Evolutionary conservation across 2,329 filamentous ascomycete species (phyloP), one percentile per base, ranked within the genome.

Genomic region (Colletotrichum acutatum): DNA sequence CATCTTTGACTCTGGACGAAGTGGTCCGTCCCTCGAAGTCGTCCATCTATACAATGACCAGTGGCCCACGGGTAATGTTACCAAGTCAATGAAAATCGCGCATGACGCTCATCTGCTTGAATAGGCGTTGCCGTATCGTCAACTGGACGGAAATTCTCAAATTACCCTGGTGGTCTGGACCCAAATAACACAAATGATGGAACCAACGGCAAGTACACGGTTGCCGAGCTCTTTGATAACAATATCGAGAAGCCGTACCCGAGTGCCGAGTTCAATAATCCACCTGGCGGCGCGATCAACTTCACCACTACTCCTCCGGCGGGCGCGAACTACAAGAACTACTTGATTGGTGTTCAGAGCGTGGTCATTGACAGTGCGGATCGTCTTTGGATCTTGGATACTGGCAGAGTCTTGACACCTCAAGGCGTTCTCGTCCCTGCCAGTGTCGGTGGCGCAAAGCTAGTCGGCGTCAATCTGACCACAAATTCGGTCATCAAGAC

Each of bases 101-200:
- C 16, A 12, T 37, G 14, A 26, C 11, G 30, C n/a, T 30, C n/a
- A 65, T 22, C n/a, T 4, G 16, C 19, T 19, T 42, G 37, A 37
- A 9, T 19, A 65, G 52, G 62, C 22, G 54, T 65, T 19, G 49
- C 52, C 16, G 62, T 65, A 8, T 65, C 62, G 12, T 65, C 62
- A n/a, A 57, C 62, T 19, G 62, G 62, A n/a, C 49, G 62, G 4
- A 65, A 26, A 22, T 65, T 65, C 12, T 65, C 62, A 12, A 65
- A 65, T 2, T 65, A 65, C 16, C 62, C 62, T 3, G 62, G 62
- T 14, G 62, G 62, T 9, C 62, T 65, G 14, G 62, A 65, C n/a
- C 49, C 62, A 8, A 65, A 65, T 52, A 65, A 65, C 46, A 65
- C 62, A 30, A 65, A 65, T n/a, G 16, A 65, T 24, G 62, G 62